These are phyloP conservation scores for Cyclanthera cordifolia DNA, from an alignment of 306 rosid genomes.

Conservation along the genomic window DNA sequence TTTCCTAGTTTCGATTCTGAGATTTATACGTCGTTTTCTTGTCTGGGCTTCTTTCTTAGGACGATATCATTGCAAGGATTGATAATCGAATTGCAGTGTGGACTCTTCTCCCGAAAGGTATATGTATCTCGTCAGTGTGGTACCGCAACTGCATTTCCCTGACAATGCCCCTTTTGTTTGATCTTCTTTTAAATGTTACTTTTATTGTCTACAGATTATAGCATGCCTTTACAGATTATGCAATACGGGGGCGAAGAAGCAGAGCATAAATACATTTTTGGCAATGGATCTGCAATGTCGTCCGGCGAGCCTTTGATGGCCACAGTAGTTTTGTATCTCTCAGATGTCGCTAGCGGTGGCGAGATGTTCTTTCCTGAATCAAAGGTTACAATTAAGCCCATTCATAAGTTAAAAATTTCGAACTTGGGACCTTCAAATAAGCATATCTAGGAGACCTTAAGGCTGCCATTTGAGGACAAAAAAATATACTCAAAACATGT, in stretches of 20 bases:
- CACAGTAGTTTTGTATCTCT: constrained; percentile 65
- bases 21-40: not conserved
- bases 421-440: too few species aligned
- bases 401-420: too few species aligned
- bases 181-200: constrained; percentile 2
- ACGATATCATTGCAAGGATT: constrained; percentile 50
- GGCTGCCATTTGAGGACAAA: too few species aligned
- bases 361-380: constrained; percentile 54
- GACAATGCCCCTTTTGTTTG: not conserved
- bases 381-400: constrained; percentile 27
- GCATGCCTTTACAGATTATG: constrained; percentile 44
- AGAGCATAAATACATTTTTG: constrained; percentile 26
- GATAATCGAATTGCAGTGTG: constrained; percentile 69
- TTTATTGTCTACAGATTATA: constrained; percentile 36
- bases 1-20: not conserved
- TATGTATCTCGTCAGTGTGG: not conserved
- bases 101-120: constrained; percentile 93
- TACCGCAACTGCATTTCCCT: not conserved
- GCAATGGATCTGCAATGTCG: constrained; percentile 33
- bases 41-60: constrained; percentile 33
- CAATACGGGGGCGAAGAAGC: constrained; percentile 32
- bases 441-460: too few species aligned
- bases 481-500: not conserved
- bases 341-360: constrained; percentile 52
- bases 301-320: constrained; percentile 47